Evolutionary conservation across 805 yeast species (phyloP).

Genomic region (Teunomyces barrocoloradensis): DNA sequence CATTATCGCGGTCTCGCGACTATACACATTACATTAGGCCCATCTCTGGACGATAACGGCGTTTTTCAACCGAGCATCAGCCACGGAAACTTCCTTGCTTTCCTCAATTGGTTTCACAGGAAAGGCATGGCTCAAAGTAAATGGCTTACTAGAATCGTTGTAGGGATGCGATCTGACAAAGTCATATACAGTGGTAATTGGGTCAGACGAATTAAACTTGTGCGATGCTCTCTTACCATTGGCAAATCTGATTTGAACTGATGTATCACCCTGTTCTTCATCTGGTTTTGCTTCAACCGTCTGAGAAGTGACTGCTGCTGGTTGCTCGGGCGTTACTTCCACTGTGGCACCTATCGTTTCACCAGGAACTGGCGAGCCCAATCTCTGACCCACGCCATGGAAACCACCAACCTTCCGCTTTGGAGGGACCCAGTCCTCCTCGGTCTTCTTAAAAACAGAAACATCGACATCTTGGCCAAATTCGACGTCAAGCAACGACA

Average conservation of each 20-base stretch:
- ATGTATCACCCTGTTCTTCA: conserved; percentile 58
- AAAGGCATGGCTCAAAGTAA: conserved; percentile 72
- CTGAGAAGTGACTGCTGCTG: conserved; percentile 7
- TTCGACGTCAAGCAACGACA: conserved; percentile 74
- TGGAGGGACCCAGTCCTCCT: conserved; percentile 78
- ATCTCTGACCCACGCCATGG: conserved; percentile 74
- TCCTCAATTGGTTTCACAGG: conserved; percentile 75
- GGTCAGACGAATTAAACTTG: conserved; percentile 61
- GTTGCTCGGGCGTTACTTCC: conserved; percentile 9
- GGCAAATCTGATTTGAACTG: conserved; percentile 80
- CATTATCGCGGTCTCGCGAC: conserved; percentile 1
- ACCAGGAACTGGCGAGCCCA: conserved; percentile 88
- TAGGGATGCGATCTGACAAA: conserved; percentile 51
- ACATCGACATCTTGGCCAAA: conserved; percentile 94
- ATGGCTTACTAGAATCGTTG: conserved; percentile 50
- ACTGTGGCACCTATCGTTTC: conserved; percentile 35
- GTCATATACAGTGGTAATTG: conserved; percentile 65
- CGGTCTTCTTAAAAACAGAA: conserved; percentile 72
- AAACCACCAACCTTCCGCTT: conserved; percentile 63
- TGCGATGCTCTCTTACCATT: conserved; percentile 70
- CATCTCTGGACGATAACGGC: conserved; percentile 92
- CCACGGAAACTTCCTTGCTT: conserved; percentile 48
- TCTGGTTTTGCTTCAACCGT: conserved; percentile 4
- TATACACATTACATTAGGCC: conserved; percentile 25
- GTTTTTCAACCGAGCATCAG: conserved; percentile 72